Percentiles rank a stretch among this genome's conserved stretches.
Conservation (phyloP, 2,329 filamentous ascomycete genomes). For the Arachnopeziza araneosa region DNA sequence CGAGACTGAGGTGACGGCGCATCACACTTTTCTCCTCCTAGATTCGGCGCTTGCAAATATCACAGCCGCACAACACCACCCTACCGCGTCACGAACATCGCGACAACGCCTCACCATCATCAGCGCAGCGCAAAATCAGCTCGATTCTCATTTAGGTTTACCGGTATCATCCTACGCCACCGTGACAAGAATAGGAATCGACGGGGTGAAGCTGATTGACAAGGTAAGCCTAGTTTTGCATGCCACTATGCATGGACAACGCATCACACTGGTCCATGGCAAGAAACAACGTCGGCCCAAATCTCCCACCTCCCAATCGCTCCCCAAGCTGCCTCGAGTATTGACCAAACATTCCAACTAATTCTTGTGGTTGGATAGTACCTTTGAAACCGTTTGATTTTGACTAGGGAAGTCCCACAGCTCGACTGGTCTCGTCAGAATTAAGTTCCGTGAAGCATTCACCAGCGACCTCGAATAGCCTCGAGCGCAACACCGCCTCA, state of each 20-base stretch:
- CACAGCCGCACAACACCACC: conserved; percentile 12
- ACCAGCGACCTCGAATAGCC: conserved; percentile 22
- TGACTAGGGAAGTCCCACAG: conserved; percentile 23
- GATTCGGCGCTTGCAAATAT: not conserved
- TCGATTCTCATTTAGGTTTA: conserved; percentile 12
- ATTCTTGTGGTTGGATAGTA: conserved; percentile 29
- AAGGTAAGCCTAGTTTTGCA: conserved; percentile 32
- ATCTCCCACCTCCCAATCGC: conserved; percentile 25
- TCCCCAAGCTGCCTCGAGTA: conserved; percentile 17
- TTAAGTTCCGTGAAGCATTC: conserved; percentile 18
- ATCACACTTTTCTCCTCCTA: not conserved
- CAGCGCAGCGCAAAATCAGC: conserved; percentile 13
- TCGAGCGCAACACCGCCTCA: conserved; percentile 24
- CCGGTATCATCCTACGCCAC: conserved; percentile 2
- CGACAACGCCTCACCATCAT: conserved; percentile 13
- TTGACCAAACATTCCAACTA: conserved; percentile 26
- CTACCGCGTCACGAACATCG: conserved; percentile 16
- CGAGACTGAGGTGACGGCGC: not conserved
- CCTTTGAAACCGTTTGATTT: conserved; percentile 13
- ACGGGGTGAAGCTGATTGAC: conserved; percentile 19
- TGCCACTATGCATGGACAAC: conserved; percentile 30
- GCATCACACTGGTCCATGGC: conserved; percentile 30
- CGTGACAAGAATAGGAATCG: conserved; percentile 1
- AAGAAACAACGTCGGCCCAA: conserved; percentile 25
- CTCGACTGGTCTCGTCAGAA: conserved; percentile 23